Base-by-base conservation (phyloP, 2,329 filamentous ascomycete genomes). In the Cyphellophora attinorum region DNA sequence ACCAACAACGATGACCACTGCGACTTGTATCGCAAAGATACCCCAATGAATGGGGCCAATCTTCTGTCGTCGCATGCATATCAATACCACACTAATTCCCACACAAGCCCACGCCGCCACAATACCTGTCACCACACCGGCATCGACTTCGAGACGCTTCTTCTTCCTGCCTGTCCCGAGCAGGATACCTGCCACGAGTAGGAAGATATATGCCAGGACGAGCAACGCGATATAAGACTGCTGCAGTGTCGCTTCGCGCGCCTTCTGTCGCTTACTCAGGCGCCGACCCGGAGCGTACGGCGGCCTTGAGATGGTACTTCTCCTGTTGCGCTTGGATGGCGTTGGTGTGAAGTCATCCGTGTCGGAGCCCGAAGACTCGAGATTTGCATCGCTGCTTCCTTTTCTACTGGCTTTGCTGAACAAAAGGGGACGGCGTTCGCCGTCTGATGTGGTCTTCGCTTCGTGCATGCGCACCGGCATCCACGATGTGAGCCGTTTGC, bases 121-220 rank as follows among this genome's bases (percentile, higher is more conserved):
- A 11, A 81, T 76, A 6, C 81, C 82, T 27, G 84, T 65, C 1
- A 82, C 67, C 2, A 83, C 79, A 6, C 78, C 82, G 0, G 73
- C 74, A 48, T 88, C 81, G 3, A 89, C 83, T 54, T 84, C 76
- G n/a, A 76, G 66, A 4, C 72, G 67, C 45, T 80, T 66, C 53
- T 73, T 80, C 51, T 76, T 78, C 30, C 73, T 68, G 6, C 81
- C 82, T 1, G 83, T 83, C 11, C 65, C 60, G 19, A 82, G 74
- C 23, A 91, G 69, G 6, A 81, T 65, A 23, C 67, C 67, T 0
- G 81, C 73, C 19, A 89, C 68, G 31, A 70, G 55, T 21, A 85
- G 68, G 6, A 89, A 67, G 5, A 78, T 55, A 21, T 79, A 68
- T 0, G 81, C 71, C 0, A 74, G 68, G 2, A 62, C 58, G 43